phyloP scores from a whole-genome alignment of 495 filamentous ascomycete species.

The Sporormia fimetaria region DNA sequence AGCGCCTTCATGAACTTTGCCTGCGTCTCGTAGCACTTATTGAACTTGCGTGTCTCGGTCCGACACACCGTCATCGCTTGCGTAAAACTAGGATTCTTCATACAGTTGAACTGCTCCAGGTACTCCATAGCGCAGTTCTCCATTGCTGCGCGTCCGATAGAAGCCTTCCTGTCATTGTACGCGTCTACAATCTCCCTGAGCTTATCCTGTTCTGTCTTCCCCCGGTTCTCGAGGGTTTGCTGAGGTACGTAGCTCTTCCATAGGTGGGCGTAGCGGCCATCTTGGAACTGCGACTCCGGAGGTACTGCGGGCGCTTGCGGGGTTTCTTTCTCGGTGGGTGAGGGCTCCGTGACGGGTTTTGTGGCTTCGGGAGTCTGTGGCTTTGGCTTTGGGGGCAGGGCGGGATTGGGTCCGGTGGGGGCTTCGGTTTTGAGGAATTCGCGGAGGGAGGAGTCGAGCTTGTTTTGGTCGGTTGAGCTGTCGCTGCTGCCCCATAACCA shows the following conservation, averaged over 20 bases:
- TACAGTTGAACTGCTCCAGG: constrained; percentile 62
- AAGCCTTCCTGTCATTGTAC: constrained; percentile 68
- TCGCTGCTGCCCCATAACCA: constrained; percentile 17
- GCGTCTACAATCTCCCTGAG: constrained; percentile 64
- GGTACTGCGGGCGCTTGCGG: constrained; percentile 28
- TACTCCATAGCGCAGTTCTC: constrained; percentile 92
- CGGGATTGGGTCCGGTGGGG: constrained; percentile 6
- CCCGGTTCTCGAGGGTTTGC: constrained; percentile 46
- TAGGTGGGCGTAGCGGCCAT: constrained; percentile 86
- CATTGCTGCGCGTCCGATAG: constrained; percentile 69
- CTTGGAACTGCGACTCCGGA: constrained; percentile 49
- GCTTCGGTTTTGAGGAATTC: constrained; percentile 19
- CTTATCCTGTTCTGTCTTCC: constrained; percentile 60
- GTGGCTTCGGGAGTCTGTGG: constrained; percentile 1
- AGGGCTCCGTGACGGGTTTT: constrained; percentile 6
- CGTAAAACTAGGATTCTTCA: constrained; percentile 48
- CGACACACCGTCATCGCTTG: constrained; percentile 62
- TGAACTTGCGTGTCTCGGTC: constrained; percentile 55
- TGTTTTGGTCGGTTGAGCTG: constrained; percentile 8
- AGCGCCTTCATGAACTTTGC: constrained; percentile 79
- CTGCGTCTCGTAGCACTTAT: constrained; percentile 74
- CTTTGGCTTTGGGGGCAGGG: constrained; percentile 9
- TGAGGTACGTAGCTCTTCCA: constrained; percentile 80
- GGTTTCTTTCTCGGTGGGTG: background rate
- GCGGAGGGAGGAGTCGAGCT: constrained; percentile 16